phyloP scores from a whole-genome alignment of 805 yeast genomes.

The Metschnikowia santaceciliae region DNA sequence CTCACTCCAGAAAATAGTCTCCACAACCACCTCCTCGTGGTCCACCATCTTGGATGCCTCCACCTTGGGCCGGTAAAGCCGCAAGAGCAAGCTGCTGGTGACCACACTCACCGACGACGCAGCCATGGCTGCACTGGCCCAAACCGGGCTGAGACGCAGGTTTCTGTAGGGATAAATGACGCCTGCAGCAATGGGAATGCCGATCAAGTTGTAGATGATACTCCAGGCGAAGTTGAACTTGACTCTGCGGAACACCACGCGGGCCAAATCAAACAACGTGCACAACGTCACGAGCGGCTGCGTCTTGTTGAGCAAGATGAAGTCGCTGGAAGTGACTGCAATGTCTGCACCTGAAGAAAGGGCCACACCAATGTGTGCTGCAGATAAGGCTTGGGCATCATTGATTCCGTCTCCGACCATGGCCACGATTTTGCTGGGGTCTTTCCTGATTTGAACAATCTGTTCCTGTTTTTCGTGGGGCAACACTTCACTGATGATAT shows the following conservation, averaged over 20 bases:
- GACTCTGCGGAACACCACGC: slow-evolving; percentile 49
- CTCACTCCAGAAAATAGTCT: background rate
- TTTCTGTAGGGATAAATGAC: slow-evolving; percentile 54
- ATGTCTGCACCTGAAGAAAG: slow-evolving; percentile 73
- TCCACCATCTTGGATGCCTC: slow-evolving; percentile 6
- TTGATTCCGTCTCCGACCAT: slow-evolving; percentile 86
- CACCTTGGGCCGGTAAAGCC: slow-evolving; percentile 42
- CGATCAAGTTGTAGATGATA: slow-evolving; percentile 51
- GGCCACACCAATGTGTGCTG: slow-evolving; percentile 76
- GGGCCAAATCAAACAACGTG: slow-evolving; percentile 50
- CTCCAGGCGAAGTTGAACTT: slow-evolving; percentile 60
- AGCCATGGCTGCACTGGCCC: slow-evolving; percentile 71
- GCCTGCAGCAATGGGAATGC: slow-evolving; percentile 65
- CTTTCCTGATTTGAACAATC: slow-evolving; percentile 50
- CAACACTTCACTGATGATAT: slow-evolving; percentile 65
- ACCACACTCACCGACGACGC: slow-evolving; percentile 56
- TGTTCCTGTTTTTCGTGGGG: slow-evolving; percentile 70
- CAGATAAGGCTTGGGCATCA: slow-evolving; percentile 75
- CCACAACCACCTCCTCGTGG: background rate
- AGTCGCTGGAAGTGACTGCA: slow-evolving; percentile 71
- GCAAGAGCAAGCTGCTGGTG: slow-evolving; percentile 50
- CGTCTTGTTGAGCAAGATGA: slow-evolving; percentile 56
- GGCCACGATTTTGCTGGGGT: slow-evolving; percentile 36
- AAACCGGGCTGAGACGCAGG: slow-evolving; percentile 55
- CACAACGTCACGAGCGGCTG: slow-evolving; percentile 51